Percentiles rank a stretch among this genome's conserved stretches.
These are phyloP conservation scores for Reticulascus tulasneorum DNA, from an alignment of 2,329 filamentous ascomycete species.

Conservation along the genomic window DNA sequence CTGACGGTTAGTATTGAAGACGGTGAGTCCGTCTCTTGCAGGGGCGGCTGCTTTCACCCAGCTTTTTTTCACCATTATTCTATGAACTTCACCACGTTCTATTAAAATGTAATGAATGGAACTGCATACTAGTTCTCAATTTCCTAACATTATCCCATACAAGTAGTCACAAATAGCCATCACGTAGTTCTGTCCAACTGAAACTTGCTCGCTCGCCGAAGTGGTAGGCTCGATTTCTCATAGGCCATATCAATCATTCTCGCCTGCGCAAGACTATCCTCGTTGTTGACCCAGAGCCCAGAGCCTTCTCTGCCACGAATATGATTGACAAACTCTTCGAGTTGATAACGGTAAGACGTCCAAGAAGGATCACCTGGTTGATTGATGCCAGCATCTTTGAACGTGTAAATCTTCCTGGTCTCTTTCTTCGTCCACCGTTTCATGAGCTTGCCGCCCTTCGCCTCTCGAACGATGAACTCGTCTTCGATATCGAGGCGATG, in stretches of 20 bases:
- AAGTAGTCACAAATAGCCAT: too few species aligned
- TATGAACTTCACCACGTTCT: too few species aligned
- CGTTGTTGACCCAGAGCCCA: conserved; percentile 33
- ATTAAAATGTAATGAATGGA: too few species aligned
- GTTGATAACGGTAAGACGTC: conserved; percentile 40
- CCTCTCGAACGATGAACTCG: conserved; percentile 23
- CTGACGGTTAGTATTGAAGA: too few species aligned
- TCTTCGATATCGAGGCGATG: conserved; percentile 34
- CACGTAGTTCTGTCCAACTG: too few species aligned
- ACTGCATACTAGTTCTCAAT: too few species aligned
- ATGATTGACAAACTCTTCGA: conserved; percentile 45
- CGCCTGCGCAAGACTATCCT: conserved; percentile 41
- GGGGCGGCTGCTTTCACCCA: too few species aligned
- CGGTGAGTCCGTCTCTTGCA: too few species aligned
- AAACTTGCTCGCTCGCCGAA: too few species aligned
- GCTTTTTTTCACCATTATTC: too few species aligned
- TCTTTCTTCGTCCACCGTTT: conserved; percentile 19
- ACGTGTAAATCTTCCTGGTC: conserved; percentile 30
- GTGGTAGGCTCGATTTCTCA: conserved; percentile 23
- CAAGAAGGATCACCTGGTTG: conserved; percentile 31
- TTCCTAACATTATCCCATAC: too few species aligned
- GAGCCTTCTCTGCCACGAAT: conserved; percentile 33
- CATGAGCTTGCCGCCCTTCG: conserved; percentile 12
- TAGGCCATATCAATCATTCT: conserved; percentile 44
- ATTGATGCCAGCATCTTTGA: conserved; percentile 24